phyloP scores from a whole-genome alignment of 257 asterid species.

The Przewalskia tangutica region DNA sequence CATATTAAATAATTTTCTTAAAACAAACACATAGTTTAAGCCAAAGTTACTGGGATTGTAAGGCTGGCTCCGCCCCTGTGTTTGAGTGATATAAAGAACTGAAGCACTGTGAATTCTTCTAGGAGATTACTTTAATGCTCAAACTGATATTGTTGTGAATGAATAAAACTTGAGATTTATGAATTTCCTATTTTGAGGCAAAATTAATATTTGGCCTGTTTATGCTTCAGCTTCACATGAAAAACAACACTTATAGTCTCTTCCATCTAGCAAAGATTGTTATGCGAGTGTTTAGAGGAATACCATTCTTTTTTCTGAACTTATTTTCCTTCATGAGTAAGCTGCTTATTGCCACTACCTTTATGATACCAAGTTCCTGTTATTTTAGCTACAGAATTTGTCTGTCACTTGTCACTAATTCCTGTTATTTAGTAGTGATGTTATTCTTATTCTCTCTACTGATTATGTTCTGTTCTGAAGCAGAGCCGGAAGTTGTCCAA shows the following conservation, averaged over 20 bases:
- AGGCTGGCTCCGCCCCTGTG: too few species aligned
- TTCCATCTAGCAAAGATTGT: not conserved
- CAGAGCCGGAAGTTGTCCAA: constrained; percentile 18
- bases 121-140: not conserved
- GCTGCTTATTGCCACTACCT: not conserved
- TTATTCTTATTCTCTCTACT: not conserved
- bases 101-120: not conserved
- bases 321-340: not conserved
- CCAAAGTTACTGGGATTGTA: too few species aligned
- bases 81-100: not conserved
- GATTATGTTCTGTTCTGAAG: constrained; percentile 24
- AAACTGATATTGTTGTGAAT: not conserved
- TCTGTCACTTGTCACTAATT: too few species aligned
- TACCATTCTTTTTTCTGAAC: not conserved
- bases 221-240: not conserved
- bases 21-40: too few species aligned
- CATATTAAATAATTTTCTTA: too few species aligned
- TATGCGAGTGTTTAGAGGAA: not conserved
- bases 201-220: not conserved
- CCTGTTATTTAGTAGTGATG: too few species aligned
- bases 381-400: too few species aligned
- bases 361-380: not conserved
- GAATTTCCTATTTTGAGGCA: not conserved
- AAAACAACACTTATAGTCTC: not conserved
- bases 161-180: not conserved